Conservation (phyloP, 106 monocot species). For the Vanilla planifolia region DNA sequence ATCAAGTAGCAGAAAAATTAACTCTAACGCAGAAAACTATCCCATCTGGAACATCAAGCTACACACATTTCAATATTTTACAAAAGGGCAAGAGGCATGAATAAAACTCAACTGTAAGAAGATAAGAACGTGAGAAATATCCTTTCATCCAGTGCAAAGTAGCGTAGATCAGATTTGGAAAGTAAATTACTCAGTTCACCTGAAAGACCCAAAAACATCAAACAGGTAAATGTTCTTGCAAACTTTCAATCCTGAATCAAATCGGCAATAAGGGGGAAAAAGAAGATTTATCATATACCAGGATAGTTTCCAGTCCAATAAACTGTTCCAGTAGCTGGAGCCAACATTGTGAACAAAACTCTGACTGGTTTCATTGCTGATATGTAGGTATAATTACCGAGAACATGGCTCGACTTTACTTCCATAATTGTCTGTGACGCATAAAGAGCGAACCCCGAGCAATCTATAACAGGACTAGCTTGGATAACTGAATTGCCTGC, state of each 20-base stretch:
- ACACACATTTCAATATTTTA: no score
- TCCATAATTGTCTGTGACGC: slow-evolving; percentile 52
- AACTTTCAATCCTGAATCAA: background rate
- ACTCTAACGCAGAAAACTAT: no score
- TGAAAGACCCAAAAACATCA: slow-evolving; percentile 31
- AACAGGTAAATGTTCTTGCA: background rate
- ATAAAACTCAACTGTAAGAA: slow-evolving; percentile 41
- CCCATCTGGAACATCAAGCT: no score
- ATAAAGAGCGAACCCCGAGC: slow-evolving; percentile 78
- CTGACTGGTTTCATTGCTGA: slow-evolving; percentile 54
- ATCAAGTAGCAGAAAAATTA: slow-evolving; percentile 2
- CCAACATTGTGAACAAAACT: slow-evolving; percentile 41
- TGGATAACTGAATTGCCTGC: slow-evolving; percentile 56
- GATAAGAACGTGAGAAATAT: slow-evolving; percentile 63
- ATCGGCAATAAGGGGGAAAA: background rate
- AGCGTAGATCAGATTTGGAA: slow-evolving; percentile 42
- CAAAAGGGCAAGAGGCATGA: background rate
- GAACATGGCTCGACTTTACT: slow-evolving; percentile 33
- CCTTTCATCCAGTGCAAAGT: slow-evolving; percentile 60
- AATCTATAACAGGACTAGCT: slow-evolving; percentile 64
- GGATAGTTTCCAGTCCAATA: slow-evolving; percentile 55
- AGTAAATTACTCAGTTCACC: slow-evolving; percentile 57
- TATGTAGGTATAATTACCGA: slow-evolving; percentile 46
- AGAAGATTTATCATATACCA: slow-evolving; percentile 25
- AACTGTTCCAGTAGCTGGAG: slow-evolving; percentile 79